A percentile compares a stretch with the other conserved stretches of the same genome.
Evolutionary conservation across 768 basidiomycete genomes (phyloP).

Genomic region (Naganishia vaughanmartiniae): DNA sequence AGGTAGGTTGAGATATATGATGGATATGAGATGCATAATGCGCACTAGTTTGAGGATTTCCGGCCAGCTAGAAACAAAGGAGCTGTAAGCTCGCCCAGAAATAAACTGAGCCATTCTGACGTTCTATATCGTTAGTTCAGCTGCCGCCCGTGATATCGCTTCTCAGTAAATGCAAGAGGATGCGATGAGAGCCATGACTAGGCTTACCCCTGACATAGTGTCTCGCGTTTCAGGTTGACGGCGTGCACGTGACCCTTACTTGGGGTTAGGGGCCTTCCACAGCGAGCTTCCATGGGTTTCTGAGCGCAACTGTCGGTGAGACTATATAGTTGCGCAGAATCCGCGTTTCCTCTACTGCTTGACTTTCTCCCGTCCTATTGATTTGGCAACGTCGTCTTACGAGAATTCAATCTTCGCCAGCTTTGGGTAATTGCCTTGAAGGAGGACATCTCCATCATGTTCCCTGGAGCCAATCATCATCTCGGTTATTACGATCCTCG

Average conservation of each 20-base stretch:
- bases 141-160: no score
- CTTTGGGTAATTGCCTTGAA: background rate
- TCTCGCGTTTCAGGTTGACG: slow-evolving; percentile 7
- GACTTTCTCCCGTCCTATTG: background rate
- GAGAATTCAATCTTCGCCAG: background rate
- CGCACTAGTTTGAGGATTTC: background rate
- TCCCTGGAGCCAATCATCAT: background rate
- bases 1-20: no score
- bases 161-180: no score
- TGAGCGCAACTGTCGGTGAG: no score
- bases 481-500: background rate
- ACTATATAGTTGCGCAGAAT: background rate
- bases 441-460: slow-evolving; percentile 1
- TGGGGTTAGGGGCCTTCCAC: no score
- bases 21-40: no score
- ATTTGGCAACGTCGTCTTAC: background rate
- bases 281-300: no score
- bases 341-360: background rate
- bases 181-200: no score
- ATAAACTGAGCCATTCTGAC: no score
- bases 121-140: no score
- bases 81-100: background rate
- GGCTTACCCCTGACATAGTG: background rate
- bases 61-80: background rate
- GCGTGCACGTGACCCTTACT: background rate